Percentiles rank a stretch among this genome's conserved stretches.
Conservation (phyloP, 2,329 filamentous ascomycete species). For the Ascosphaera apis region DNA sequence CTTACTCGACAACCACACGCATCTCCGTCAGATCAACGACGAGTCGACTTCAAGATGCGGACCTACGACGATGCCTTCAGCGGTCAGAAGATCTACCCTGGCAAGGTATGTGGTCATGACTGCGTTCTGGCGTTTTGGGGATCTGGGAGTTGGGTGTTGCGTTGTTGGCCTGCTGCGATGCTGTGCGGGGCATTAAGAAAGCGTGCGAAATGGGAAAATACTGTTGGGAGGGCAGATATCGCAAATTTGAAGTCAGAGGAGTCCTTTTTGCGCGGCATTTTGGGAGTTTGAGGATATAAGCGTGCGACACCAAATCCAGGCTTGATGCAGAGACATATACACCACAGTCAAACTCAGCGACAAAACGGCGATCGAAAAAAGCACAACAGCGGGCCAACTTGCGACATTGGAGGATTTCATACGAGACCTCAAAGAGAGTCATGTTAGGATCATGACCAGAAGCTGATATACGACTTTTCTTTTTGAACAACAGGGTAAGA, state of each 20-base stretch:
- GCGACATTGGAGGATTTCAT: no score
- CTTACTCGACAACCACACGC: constrained; percentile 17
- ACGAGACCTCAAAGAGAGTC: neutral
- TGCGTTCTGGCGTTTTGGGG: constrained; percentile 2
- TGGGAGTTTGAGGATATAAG: no score
- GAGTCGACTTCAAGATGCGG: constrained; percentile 37
- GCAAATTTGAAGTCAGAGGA: no score
- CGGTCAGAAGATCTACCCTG: constrained; percentile 58
- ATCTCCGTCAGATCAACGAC: constrained; percentile 10
- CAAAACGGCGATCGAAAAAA: no score
- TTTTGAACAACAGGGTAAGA: constrained; percentile 55
- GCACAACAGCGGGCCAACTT: no score
- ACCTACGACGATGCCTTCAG: constrained; percentile 61
- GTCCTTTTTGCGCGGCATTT: no score
- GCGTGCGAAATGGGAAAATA: neutral
- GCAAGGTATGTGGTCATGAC: constrained; percentile 37
- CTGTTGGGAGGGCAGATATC: neutral
- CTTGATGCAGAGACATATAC: no score
- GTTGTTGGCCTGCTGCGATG: neutral
- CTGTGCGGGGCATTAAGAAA: neutral
- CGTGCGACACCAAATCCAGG: no score
- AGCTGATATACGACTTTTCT: constrained; percentile 11
- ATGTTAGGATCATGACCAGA: constrained; percentile 2
- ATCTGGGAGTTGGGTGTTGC: no score
- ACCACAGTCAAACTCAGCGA: no score